Percentiles rank a stretch among this genome's conserved stretches.
These are phyloP conservation scores for Colletotrichum liriopes DNA, from an alignment of 2,329 filamentous ascomycete genomes.

Conservation along the genomic window DNA sequence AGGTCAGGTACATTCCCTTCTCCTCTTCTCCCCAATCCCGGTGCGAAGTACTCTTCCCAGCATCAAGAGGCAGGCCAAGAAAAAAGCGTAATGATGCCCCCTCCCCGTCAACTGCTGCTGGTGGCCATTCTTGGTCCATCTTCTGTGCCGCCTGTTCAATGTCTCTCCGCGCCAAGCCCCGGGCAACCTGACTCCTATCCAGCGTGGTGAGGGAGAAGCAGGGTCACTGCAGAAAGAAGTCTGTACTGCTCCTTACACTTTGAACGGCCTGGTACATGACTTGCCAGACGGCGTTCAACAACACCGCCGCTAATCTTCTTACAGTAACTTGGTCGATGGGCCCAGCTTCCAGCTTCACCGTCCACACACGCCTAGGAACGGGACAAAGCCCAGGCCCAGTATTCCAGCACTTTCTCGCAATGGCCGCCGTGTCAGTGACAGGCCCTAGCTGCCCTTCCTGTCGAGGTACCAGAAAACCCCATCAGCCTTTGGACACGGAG, in stretches of 20 bases:
- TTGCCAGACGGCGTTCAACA: neutral
- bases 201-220: neutral
- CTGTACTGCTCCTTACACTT: slow-evolving; percentile 2
- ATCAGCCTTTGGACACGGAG: neutral
- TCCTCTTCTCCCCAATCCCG: neutral
- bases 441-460: neutral
- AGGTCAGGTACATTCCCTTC: neutral
- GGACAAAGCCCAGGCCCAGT: slow-evolving; percentile 10
- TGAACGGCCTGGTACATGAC: neutral
- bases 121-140: neutral
- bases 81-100: neutral
- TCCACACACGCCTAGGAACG: slow-evolving; percentile 11
- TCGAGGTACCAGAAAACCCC: neutral
- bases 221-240: neutral
- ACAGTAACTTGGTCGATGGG: slow-evolving; percentile 27
- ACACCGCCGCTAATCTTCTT: slow-evolving; percentile 34
- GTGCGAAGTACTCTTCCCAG: neutral
- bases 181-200: neutral
- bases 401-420: slow-evolving; percentile 26
- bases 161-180: neutral
- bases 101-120: neutral
- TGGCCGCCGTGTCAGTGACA: neutral
- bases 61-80: neutral
- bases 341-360: slow-evolving; percentile 19
- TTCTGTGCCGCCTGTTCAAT: neutral